These are phyloP conservation scores for Hibiscus trionum DNA, from an alignment of 345 rosid genomes.

Conservation along the genomic window DNA sequence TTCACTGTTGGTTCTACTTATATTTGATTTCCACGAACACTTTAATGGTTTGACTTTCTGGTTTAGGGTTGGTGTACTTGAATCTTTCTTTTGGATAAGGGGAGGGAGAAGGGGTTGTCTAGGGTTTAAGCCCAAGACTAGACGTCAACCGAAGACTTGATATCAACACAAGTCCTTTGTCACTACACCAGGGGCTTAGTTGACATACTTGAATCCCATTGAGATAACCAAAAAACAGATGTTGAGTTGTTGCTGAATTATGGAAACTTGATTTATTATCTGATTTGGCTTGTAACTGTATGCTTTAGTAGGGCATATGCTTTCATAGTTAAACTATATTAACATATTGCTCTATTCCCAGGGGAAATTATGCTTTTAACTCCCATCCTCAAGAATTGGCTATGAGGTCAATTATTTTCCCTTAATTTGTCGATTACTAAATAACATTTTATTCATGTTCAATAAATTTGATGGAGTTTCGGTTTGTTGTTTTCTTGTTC, in stretches of 20 bases:
- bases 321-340: neutral
- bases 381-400: constrained; percentile 25
- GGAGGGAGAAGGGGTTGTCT: too few species aligned
- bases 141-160: too few species aligned
- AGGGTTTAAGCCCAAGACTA: too few species aligned
- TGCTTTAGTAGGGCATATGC: neutral
- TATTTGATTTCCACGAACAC: neutral
- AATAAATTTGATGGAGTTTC: constrained; percentile 5
- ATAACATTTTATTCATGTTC: neutral
- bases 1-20: neutral
- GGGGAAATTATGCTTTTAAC: constrained; percentile 31
- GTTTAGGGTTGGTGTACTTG: neutral
- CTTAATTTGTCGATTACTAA: neutral
- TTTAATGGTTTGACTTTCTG: neutral
- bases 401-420: constrained; percentile 8
- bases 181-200: too few species aligned
- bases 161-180: too few species aligned
- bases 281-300: constrained; percentile 2
- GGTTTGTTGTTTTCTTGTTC: constrained; percentile 14
- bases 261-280: neutral
- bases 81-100: too few species aligned
- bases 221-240: neutral
- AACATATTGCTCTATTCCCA: constrained; percentile 10
- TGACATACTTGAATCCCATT: neutral
- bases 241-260: neutral